Evolutionary conservation across 345 rosid species (phyloP).

Genomic region (Rhodamnia rubescens): DNA sequence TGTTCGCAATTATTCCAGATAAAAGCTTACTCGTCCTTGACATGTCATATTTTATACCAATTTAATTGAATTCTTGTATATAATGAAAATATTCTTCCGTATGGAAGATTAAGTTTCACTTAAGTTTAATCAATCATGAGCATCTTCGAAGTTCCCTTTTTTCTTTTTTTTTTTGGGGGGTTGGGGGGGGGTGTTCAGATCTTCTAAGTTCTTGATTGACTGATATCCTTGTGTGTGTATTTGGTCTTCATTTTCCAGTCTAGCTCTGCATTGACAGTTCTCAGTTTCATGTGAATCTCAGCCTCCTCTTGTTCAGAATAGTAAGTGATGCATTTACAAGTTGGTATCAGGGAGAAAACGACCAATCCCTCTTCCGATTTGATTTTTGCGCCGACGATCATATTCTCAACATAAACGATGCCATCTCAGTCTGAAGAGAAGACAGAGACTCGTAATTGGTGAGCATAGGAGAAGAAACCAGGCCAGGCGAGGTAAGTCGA

Average conservation of each 20-base stretch:
- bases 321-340: background rate
- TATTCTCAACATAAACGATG: background rate
- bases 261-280: background rate
- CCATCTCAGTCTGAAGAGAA: background rate
- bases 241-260: background rate
- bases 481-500: slow-evolving; percentile 82
- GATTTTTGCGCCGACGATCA: background rate
- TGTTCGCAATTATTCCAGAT: background rate
- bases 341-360: background rate
- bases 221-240: background rate
- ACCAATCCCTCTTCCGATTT: background rate
- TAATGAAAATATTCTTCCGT: background rate
- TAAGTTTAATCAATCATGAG: background rate
- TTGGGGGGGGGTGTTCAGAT: too few species aligned
- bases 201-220: background rate
- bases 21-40: background rate
- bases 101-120: background rate
- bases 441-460: slow-evolving; percentile 20
- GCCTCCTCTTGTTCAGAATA: background rate
- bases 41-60: background rate
- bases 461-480: slow-evolving; percentile 71
- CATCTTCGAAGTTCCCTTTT: background rate
- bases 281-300: background rate
- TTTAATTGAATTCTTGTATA: background rate
- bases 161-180: too few species aligned